phyloP scores from a whole-genome alignment of 2,329 filamentous ascomycete genomes.

The Pezizomycotina sp. region DNA sequence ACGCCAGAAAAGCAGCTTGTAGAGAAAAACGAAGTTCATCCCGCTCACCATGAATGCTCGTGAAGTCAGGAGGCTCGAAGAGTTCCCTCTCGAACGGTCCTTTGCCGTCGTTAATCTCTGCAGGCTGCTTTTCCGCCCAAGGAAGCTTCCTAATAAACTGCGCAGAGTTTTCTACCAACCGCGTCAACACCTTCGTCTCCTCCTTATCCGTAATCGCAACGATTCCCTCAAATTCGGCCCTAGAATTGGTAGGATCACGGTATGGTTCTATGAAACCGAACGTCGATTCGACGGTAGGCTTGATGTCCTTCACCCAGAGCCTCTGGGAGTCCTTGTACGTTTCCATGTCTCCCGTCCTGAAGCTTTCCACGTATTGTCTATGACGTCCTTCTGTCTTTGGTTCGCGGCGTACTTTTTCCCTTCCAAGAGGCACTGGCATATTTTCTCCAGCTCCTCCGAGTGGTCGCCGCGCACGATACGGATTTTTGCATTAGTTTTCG shows the following conservation, averaged over 20 bases:
- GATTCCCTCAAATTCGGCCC: slow-evolving; percentile 40
- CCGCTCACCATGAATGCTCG: slow-evolving; percentile 22
- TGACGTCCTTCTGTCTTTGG: slow-evolving; percentile 56
- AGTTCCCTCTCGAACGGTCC: slow-evolving; percentile 23
- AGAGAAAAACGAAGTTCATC: neutral
- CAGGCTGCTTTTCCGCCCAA: slow-evolving; percentile 37
- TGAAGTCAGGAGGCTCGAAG: slow-evolving; percentile 24
- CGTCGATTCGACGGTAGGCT: slow-evolving; percentile 37
- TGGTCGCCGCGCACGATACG: slow-evolving; percentile 61
- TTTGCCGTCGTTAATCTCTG: slow-evolving; percentile 23
- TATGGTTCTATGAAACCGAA: slow-evolving; percentile 42
- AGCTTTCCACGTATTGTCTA: slow-evolving; percentile 59
- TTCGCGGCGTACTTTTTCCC: slow-evolving; percentile 56
- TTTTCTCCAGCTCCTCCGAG: slow-evolving; percentile 50
- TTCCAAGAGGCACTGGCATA: slow-evolving; percentile 48
- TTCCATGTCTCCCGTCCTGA: slow-evolving; percentile 54
- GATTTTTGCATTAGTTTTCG: slow-evolving; percentile 34
- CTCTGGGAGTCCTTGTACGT: slow-evolving; percentile 53
- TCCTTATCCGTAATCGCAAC: slow-evolving; percentile 24
- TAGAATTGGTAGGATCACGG: slow-evolving; percentile 38
- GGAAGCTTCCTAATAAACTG: slow-evolving; percentile 26
- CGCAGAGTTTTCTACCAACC: slow-evolving; percentile 22
- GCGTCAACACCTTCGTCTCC: slow-evolving; percentile 21
- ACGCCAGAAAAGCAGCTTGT: slow-evolving; percentile 15
- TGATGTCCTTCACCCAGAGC: slow-evolving; percentile 39